A percentile compares a stretch with the other conserved stretches of the same genome.
phyloP scores from a whole-genome alignment of 768 basidiomycete species.

The Leccinum incarnatum region DNA sequence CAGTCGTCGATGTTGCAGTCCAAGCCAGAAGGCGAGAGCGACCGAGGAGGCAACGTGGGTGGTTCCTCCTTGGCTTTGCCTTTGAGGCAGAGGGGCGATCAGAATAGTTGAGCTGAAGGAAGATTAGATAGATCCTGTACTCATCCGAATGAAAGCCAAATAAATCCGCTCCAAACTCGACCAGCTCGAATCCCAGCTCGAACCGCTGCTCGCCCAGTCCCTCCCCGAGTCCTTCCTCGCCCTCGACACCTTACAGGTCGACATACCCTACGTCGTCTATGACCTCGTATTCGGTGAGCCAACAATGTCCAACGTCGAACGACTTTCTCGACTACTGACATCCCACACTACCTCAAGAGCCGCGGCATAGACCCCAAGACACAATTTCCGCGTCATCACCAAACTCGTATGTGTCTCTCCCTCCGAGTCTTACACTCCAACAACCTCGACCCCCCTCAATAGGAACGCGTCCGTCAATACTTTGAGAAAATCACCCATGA shows the following conservation, averaged over 20 bases:
- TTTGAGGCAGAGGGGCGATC: constrained; percentile 30
- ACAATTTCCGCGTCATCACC: constrained; percentile 70
- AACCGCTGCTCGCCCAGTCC: constrained; percentile 63
- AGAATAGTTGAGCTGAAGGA: neutral
- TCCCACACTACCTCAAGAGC: constrained; percentile 65
- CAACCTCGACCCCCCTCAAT: no score
- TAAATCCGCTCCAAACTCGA: constrained; percentile 46
- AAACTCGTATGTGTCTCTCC: constrained; percentile 38
- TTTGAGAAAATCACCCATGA: no score
- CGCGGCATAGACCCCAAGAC: constrained; percentile 76
- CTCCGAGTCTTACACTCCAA: no score
- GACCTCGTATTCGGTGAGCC: constrained; percentile 81
- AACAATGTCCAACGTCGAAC: neutral
- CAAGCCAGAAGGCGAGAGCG: constrained; percentile 47
- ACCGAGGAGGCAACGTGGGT: constrained; percentile 28
- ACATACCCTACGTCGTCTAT: constrained; percentile 79
- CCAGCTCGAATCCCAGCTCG: constrained; percentile 63
- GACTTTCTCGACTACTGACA: neutral
- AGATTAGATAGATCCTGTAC: constrained; percentile 43
- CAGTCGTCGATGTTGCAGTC: constrained; percentile 36
- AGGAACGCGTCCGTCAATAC: no score
- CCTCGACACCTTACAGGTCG: constrained; percentile 70
- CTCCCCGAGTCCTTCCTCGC: constrained; percentile 63
- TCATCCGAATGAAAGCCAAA: no score
- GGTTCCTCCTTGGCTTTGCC: constrained; percentile 21